Conservation (phyloP, 352 stramenopile species). For the Phytophthora ramorum region DNA sequence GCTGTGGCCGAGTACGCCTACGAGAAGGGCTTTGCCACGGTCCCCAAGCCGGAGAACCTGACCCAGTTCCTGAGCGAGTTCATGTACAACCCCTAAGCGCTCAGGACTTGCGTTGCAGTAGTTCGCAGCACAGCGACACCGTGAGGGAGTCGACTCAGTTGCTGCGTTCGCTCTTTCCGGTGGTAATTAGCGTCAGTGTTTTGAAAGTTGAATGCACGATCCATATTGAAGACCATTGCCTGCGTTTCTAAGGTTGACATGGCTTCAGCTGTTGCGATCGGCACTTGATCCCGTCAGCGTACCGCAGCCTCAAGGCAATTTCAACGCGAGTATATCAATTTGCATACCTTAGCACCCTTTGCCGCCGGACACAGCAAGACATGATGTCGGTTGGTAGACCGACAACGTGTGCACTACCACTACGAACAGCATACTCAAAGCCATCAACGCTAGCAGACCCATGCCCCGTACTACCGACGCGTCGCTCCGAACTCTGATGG, state of each 20-base stretch:
- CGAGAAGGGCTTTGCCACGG: slow-evolving; percentile 61
- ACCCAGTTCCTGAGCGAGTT: slow-evolving; percentile 59
- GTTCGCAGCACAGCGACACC: slow-evolving; percentile 19
- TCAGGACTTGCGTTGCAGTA: slow-evolving; percentile 24
- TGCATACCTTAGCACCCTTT: slow-evolving; percentile 47
- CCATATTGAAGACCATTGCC: slow-evolving; percentile 31
- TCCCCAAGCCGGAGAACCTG: slow-evolving; percentile 59
- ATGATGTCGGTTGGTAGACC: slow-evolving; percentile 57
- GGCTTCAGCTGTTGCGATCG: no score
- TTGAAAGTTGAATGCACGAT: slow-evolving; percentile 35
- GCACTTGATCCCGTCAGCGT: no score
- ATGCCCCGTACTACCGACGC: slow-evolving; percentile 29
- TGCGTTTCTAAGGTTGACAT: slow-evolving; percentile 11
- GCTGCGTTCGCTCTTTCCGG: slow-evolving; percentile 14
- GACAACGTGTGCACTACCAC: slow-evolving; percentile 59
- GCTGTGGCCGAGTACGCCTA: slow-evolving; percentile 91
- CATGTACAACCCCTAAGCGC: slow-evolving; percentile 75
- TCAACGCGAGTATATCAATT: no score
- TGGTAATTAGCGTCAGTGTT: slow-evolving; percentile 34
- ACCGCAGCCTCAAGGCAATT: no score
- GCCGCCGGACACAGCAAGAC: slow-evolving; percentile 56
- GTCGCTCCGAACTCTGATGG: slow-evolving; percentile 33
- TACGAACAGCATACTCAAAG: slow-evolving; percentile 29
- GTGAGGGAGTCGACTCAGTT: slow-evolving; percentile 1
- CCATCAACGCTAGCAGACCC: slow-evolving; percentile 30